These are phyloP conservation scores for Prosopis cineraria DNA, from an alignment of 306 rosid genomes.

Conservation along the genomic window DNA sequence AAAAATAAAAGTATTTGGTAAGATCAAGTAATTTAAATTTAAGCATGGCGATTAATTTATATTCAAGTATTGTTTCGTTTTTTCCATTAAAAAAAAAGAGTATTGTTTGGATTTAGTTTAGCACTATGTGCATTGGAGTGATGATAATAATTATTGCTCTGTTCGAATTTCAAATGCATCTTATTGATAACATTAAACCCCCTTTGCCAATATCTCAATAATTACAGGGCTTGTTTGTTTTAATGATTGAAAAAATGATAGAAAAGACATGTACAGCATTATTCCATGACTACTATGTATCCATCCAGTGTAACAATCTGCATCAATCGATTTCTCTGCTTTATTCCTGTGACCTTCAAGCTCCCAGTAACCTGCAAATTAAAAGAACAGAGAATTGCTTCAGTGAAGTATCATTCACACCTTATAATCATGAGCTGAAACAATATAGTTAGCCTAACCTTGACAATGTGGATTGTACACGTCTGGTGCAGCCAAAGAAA, in stretches of 20 bases:
- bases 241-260: constrained; percentile 10
- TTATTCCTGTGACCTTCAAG: constrained; percentile 30
- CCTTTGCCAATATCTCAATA: constrained; percentile 11
- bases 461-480: constrained; percentile 60
- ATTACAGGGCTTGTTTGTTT: constrained; percentile 25
- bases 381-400: constrained; percentile 22
- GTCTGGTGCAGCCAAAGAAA: constrained; percentile 58
- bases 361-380: constrained; percentile 63
- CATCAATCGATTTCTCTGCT: constrained; percentile 17
- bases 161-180: constrained; percentile 19
- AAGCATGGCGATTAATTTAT: too few relatives aligned
- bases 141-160: constrained; percentile 1
- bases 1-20: too few relatives aligned
- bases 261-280: constrained; percentile 15
- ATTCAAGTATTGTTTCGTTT: neutral
- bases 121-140: neutral
- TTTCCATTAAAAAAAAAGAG: too few relatives aligned
- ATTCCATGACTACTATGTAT: constrained; percentile 28
- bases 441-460: constrained; percentile 47
- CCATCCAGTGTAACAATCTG: constrained; percentile 12
- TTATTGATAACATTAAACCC: constrained; percentile 33
- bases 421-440: constrained; percentile 5
- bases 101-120: neutral
- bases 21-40: too few relatives aligned
- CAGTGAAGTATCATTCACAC: constrained; percentile 7